Base-by-base conservation (phyloP, 192 early-diverging fungal genomes). In the Coemansia sp. region DNA sequence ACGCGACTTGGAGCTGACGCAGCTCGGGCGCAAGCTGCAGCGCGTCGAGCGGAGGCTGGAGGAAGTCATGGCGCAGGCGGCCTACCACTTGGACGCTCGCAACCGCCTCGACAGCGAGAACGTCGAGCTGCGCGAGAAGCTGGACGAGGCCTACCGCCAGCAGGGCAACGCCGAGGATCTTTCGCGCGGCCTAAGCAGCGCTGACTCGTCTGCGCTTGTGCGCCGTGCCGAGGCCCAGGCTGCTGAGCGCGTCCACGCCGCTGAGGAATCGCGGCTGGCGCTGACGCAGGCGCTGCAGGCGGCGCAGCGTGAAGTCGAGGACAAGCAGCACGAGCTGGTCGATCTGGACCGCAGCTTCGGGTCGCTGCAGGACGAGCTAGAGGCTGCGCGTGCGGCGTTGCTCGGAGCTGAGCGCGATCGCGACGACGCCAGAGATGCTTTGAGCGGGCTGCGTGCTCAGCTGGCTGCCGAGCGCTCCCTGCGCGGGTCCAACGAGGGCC, bases 211-310 rank as follows among this genome's bases (percentile, higher is more conserved):
- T n/a, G 62, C 63, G 29, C 46, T 65, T 4, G 38, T 70, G 53
- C 64, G 58, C 50, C 62, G 55, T 37, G 57, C 89, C n/a, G 73
- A 86, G 48, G 76, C 86, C 0, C 92, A 94, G 51, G 82, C 88
- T 45, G 91, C 92, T 48, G 90, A 86, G 63, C 89, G 87, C 41
- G 76, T 95, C 48, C 89, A 89, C 27, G 89, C 89, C 46, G 82
- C 94, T 2, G 94, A 95, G 74, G 92, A 92, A 64, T 92, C 92
- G 12, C 88, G 91, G 8, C 85, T 89, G 71, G 92, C 93, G 15
- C 82, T 94, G n/a, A 74, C 92, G 19, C 87, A 91, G 23, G 87
- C 90, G 11, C 90, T 94, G 73, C 85, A 92, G 25, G 76, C 92
- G 21, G 85, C 86, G 2, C 82, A 90, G 63, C 92, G 91, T 65